Conservation (phyloP, 2,329 filamentous ascomycete species). For the Davidsoniella virescens region DNA sequence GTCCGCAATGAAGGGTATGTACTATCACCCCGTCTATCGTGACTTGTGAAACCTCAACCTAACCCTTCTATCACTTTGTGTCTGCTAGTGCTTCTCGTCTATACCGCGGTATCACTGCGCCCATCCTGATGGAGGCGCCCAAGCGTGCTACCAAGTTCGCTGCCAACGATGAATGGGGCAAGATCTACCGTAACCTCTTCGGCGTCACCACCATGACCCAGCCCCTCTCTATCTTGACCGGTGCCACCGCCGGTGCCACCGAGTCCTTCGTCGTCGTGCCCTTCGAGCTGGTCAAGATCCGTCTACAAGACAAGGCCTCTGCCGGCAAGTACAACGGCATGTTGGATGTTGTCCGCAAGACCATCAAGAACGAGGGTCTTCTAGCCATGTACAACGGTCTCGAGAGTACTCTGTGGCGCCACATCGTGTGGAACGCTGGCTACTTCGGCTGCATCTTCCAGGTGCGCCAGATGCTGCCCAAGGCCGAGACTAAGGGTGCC, state of each 20-base stretch:
- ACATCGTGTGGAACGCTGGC: constrained; percentile 76
- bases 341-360: constrained; percentile 67
- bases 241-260: constrained; percentile 85
- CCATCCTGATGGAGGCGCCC: constrained; percentile 89
- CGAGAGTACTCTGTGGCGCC: constrained; percentile 92
- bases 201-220: constrained; percentile 80
- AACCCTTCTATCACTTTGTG: background rate
- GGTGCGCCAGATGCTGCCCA: constrained; percentile 69
- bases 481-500: constrained; percentile 59
- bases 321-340: constrained; percentile 76
- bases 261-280: constrained; percentile 95
- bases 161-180: constrained; percentile 96
- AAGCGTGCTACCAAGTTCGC: constrained; percentile 98
- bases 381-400: constrained; percentile 92
- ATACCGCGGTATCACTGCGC: constrained; percentile 88
- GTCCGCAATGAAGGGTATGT: constrained; percentile 81
- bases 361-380: constrained; percentile 64
- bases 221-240: constrained; percentile 77
- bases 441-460: constrained; percentile 99
- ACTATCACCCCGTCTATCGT: background rate
- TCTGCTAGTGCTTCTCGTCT: constrained; percentile 58
- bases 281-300: constrained; percentile 97
- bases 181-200: constrained; percentile 80
- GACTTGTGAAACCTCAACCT: background rate
- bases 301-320: constrained; percentile 87